Evolutionary conservation across 495 filamentous ascomycete genomes (phyloP).

Genomic region (Annulohypoxylon moriforme): DNA sequence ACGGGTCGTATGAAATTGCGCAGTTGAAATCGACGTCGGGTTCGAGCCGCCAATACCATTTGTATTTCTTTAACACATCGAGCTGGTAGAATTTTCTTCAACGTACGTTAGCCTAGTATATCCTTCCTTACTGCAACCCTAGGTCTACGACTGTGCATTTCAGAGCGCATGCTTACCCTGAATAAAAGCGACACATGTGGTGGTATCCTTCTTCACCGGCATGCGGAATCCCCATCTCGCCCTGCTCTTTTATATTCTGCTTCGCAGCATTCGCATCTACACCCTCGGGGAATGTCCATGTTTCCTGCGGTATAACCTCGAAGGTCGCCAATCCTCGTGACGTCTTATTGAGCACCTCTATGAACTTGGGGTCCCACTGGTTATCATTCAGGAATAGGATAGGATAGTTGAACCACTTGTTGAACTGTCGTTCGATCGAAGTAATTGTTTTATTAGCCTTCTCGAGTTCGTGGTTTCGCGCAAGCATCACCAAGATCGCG

Average conservation of each 20-base stretch:
- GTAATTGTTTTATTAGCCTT: slow-evolving; percentile 88
- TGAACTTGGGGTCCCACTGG: slow-evolving; percentile 85
- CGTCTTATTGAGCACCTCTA: slow-evolving; percentile 81
- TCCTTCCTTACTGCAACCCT: not conserved
- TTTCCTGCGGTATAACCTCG: slow-evolving; percentile 76
- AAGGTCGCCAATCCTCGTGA: slow-evolving; percentile 85
- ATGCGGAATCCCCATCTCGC: slow-evolving; percentile 89
- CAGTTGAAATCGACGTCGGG: slow-evolving; percentile 56
- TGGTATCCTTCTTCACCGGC: slow-evolving; percentile 98
- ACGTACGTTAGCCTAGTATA: slow-evolving; percentile 12
- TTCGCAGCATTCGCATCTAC: slow-evolving; percentile 82
- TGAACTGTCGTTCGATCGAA: slow-evolving; percentile 96
- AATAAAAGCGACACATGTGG: slow-evolving; percentile 98
- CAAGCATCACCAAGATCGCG: slow-evolving; percentile 87
- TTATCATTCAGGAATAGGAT: slow-evolving; percentile 95
- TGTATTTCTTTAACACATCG: slow-evolving; percentile 48
- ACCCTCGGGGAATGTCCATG: slow-evolving; percentile 94
- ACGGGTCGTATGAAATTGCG: slow-evolving; percentile 59
- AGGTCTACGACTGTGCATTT: not conserved
- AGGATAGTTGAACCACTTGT: slow-evolving; percentile 96
- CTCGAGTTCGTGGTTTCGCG: slow-evolving; percentile 86
- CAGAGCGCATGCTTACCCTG: slow-evolving; percentile 69
- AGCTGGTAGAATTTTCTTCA: slow-evolving; percentile 66
- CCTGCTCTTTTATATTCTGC: slow-evolving; percentile 86
- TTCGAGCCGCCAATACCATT: slow-evolving; percentile 59